Evolutionary conservation across 169 alveolate genomes (phyloP), one percentile per base, ranked within the genome.

Genomic region (Eimeria acervulina): DNA sequence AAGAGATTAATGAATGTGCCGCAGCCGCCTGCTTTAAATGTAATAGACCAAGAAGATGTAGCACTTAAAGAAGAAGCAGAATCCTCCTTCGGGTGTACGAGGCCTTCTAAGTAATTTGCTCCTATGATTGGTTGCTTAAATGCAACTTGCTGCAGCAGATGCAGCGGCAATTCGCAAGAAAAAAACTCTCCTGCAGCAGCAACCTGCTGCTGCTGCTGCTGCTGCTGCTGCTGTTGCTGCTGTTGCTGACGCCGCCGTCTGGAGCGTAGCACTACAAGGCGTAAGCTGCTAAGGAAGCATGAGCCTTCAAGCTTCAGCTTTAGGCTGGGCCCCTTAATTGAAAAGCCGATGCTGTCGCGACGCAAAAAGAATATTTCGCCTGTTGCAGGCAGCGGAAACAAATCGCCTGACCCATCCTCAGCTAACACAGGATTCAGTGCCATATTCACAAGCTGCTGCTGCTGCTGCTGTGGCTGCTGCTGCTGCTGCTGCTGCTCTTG

Each of bases 11-110:
- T 66, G 68, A 92, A 92, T 5, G 95, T 92, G 33, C 95, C 95
- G 92, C 95, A 92, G 33, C 95, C 95, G 17, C 95, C 95, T 12
- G 91, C 83, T 23, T 92, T 92, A 66, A 92, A 92, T 66, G 95
- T 92, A 21, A 92, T 90, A 3, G 55, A 13, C 84, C 80, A 92
- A 1, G 68, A 38, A 36, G 68, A 15, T 31, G 95, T 92, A 47
- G 92, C 95, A 28, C 13, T 31, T 2, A 92, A 6, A 28, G 92
- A 83, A 33, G 28, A 76, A n/a, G 47, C 92, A 0, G 95, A 61
- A 1, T 68, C 52, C 51, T 33, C 81, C 21, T 66, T 78, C 52
- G 91, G 95, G 42, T 78, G 70, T 28, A 92, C 91, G 52, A 31
- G n/a, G 36, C 95, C 95, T 26, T 78, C 80, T 66, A 92, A 31